Evolutionary conservation across 192 early-diverging fungal species (phyloP).

Genomic region (Coemansia sp.): DNA sequence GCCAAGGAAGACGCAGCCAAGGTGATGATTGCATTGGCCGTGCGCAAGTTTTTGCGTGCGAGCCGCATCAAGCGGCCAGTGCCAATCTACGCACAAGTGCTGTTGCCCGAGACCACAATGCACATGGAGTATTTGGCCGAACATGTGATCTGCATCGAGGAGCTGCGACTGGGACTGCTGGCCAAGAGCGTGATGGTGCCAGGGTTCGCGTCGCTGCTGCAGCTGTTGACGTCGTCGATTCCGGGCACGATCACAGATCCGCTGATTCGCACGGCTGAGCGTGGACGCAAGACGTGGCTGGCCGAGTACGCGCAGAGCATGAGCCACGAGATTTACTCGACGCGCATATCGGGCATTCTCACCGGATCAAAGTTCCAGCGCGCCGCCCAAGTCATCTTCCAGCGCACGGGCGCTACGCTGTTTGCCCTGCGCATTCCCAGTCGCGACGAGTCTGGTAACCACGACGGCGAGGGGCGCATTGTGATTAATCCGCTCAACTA

Average conservation of each 20-base stretch:
- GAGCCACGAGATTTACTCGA: constrained; percentile 66
- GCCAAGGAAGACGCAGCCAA: constrained; percentile 67
- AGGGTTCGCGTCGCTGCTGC: constrained; percentile 68
- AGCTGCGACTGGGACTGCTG: constrained; percentile 67
- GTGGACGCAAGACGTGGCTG: constrained; percentile 53
- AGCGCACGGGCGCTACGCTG: constrained; percentile 59
- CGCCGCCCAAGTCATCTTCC: constrained; percentile 60
- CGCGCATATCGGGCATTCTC: constrained; percentile 50
- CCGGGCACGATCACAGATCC: constrained; percentile 54
- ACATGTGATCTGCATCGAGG: constrained; percentile 70
- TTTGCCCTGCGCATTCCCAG: constrained; percentile 57
- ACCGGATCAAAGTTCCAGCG: constrained; percentile 57
- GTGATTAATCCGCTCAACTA: constrained; percentile 63
- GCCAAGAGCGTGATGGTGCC: constrained; percentile 70
- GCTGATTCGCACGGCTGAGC: constrained; percentile 34
- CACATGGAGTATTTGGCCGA: constrained; percentile 74
- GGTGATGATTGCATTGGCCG: constrained; percentile 68
- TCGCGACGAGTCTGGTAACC: not conserved
- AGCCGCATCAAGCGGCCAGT: constrained; percentile 21
- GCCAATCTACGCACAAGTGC: constrained; percentile 61
- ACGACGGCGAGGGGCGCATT: constrained; percentile 23
- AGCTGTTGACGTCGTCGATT: constrained; percentile 67
- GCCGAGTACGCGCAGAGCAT: constrained; percentile 64
- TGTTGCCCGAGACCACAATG: constrained; percentile 68
- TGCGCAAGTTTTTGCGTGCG: constrained; percentile 64